phyloP scores from a whole-genome alignment of 495 filamentous ascomycete species.

The Penicillium goetzii region DNA sequence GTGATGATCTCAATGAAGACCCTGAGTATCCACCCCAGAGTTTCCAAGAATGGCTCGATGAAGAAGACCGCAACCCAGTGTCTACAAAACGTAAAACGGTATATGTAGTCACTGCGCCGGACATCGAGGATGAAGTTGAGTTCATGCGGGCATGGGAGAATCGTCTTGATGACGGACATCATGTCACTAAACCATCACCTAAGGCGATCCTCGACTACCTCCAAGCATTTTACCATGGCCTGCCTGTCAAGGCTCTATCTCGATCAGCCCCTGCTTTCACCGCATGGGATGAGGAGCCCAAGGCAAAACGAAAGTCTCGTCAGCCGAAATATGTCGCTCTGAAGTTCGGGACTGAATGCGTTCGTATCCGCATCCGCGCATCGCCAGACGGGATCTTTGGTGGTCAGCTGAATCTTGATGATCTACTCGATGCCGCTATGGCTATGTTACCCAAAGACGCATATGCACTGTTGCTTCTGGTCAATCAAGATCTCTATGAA shows the following conservation, averaged over 20 bases:
- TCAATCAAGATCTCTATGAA: conserved; percentile 68
- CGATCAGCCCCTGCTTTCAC: conserved; percentile 43
- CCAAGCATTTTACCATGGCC: conserved; percentile 62
- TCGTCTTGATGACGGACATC: background rate
- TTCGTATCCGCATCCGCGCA: conserved; percentile 58
- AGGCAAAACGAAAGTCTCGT: conserved; percentile 7
- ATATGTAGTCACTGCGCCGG: conserved; percentile 56
- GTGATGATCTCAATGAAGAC: conserved; percentile 60
- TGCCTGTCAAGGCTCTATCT: conserved; percentile 52
- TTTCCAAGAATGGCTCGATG: conserved; percentile 56
- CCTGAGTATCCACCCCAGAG: conserved; percentile 60
- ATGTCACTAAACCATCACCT: conserved; percentile 17
- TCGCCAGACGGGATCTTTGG: conserved; percentile 52
- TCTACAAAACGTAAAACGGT: conserved; percentile 52
- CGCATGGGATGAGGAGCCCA: conserved; percentile 45
- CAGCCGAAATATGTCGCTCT: conserved; percentile 46
- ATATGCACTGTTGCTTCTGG: conserved; percentile 59
- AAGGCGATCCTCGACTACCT: conserved; percentile 57
- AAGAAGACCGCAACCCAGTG: conserved; percentile 56
- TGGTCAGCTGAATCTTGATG: conserved; percentile 63
- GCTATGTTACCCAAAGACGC: conserved; percentile 61
- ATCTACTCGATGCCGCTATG: conserved; percentile 64
- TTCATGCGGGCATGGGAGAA: conserved; percentile 32
- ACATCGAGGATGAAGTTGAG: conserved; percentile 33
- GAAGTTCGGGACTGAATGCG: conserved; percentile 33